Evolutionary conservation across 2,329 filamentous ascomycete species (phyloP).

Genomic region (Coniochaeta prunicola): DNA sequence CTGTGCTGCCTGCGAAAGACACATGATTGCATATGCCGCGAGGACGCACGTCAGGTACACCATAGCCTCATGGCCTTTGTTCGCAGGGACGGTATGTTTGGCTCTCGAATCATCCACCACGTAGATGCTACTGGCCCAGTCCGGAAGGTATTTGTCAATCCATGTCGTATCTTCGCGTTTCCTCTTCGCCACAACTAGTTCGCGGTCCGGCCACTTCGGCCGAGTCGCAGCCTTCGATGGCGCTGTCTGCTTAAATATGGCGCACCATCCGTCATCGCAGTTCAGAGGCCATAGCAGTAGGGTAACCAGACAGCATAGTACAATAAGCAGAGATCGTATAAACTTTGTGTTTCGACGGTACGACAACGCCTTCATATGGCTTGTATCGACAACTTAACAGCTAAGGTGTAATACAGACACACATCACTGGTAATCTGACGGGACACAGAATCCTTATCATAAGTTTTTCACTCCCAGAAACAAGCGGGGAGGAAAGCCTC

Average conservation of each 20-base stretch:
- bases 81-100: constrained; percentile 37
- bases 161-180: constrained; percentile 22
- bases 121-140: constrained; percentile 47
- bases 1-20: background rate
- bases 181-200: constrained; percentile 12
- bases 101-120: constrained; percentile 42
- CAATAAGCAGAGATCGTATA: background rate
- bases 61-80: constrained; percentile 47
- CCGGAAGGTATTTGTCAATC: constrained; percentile 31
- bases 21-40: background rate
- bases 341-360: background rate
- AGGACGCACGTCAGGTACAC: constrained; percentile 37
- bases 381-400: background rate
- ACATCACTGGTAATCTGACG: background rate
- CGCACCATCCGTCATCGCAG: background rate
- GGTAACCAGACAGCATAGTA: background rate
- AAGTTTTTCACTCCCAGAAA: background rate
- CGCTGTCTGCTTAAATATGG: background rate
- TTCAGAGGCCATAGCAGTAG: background rate
- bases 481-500: background rate
- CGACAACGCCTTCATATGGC: background rate
- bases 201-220: background rate
- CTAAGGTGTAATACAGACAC: background rate
- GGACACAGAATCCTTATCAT: background rate
- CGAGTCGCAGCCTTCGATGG: background rate